Evolutionary conservation across 2,329 filamentous ascomycete genomes (phyloP), one percentile per base, ranked within the genome.

Genomic region (Alternaria atra): DNA sequence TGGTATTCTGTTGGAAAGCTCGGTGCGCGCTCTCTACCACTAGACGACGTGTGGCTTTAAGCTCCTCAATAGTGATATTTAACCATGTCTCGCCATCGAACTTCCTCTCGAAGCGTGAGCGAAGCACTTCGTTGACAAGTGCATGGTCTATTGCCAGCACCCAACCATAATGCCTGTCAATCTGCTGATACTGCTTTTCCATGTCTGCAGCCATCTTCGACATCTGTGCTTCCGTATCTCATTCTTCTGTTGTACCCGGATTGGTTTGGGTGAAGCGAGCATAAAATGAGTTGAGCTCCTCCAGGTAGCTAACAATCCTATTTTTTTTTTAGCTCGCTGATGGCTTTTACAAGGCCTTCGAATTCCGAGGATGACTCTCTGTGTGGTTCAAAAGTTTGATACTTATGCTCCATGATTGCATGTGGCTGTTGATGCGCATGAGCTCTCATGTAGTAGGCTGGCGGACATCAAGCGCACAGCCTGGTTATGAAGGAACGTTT

Each of bases 121-220:
- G 3, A 15, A 58, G 37, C 17, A 54, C 60, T 17, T 35, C 35
- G 6, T 46, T 37, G 20, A 55, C 40, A 1, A 42, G 43, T 32
- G 25, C 30, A 39, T 20, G 53, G 15, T 65, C 62, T 6, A 52
- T 48, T 6, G 60, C 60, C 10, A 58, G n/a, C 4, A 55, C 53
- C 62, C 62, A 63, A 1, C 62, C 60, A 6, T 63, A 65, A 32
- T 65, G 53, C 15, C 27, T 39, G 43, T 60, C 44, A 1, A 63
- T 40, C 12, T 63, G 37, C 1, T 48, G 30, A 42, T 52, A 48
- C 20, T 23, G 7, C 1, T 2, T 37, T 23, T 43, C 23, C 15
- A 61, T 35, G 3, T 12, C 12, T 3, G 15, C 30, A 3, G 23
- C 39, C 25, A 23, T 54, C 13, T 46, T 8, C 44, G 25, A 13